These are phyloP conservation scores for Pythium oligandrum DNA, from an alignment of 352 stramenopile species.

Conservation along the genomic window DNA sequence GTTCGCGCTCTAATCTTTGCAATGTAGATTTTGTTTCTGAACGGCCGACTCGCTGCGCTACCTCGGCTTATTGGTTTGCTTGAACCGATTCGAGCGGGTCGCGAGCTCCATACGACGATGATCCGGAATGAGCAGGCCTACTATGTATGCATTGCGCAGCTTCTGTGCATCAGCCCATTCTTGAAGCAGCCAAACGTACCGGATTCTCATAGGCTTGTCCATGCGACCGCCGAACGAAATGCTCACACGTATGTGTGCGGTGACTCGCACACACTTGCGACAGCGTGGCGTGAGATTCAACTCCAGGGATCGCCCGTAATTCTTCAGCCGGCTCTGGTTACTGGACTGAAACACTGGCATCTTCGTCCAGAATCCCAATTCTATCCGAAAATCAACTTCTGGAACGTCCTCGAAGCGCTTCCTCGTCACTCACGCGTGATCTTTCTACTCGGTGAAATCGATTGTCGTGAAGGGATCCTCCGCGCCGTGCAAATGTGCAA, in stretches of 20 bases:
- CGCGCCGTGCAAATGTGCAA: constrained; percentile 82
- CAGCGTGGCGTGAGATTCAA: constrained; percentile 73
- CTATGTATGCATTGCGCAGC: constrained; percentile 81
- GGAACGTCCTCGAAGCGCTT: constrained; percentile 49
- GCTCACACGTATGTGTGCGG: constrained; percentile 80
- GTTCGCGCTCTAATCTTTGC: too few species aligned
- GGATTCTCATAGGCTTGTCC: background rate
- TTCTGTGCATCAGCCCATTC: constrained; percentile 46
- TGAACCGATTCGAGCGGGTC: constrained; percentile 56
- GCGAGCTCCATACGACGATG: constrained; percentile 68
- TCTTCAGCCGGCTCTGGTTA: constrained; percentile 77
- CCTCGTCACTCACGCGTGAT: constrained; percentile 68
- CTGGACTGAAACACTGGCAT: constrained; percentile 94
- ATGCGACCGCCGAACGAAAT: background rate
- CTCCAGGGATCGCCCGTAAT: constrained; percentile 14
- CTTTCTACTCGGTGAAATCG: constrained; percentile 94
- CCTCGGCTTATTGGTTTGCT: constrained; percentile 51
- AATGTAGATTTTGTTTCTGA: constrained; percentile 65
- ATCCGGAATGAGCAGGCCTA: constrained; percentile 88
- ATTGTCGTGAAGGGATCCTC: constrained; percentile 92
- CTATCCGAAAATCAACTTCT: constrained; percentile 92
- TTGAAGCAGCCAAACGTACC: background rate
- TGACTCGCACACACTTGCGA: constrained; percentile 90
- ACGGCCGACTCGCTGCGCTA: constrained; percentile 39
- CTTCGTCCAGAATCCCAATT: constrained; percentile 80